Evolutionary conservation across 257 asterid genomes (phyloP).

Genomic region (Solanum tarapatanum): DNA sequence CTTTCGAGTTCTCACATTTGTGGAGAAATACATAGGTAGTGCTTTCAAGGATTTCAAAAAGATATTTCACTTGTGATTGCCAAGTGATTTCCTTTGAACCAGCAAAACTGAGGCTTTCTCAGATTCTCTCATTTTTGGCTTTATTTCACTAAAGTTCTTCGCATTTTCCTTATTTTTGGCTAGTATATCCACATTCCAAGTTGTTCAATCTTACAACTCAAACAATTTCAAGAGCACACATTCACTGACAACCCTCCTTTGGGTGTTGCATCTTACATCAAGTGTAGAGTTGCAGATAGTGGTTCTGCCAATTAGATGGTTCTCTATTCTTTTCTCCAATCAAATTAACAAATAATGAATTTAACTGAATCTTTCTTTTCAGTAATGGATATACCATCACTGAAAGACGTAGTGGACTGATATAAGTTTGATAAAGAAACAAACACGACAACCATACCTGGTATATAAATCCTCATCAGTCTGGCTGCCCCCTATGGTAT

Average conservation of each 20-base stretch:
- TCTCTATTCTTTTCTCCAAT: neutral
- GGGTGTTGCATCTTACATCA: neutral
- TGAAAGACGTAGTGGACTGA: neutral
- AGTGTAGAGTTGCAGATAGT: neutral
- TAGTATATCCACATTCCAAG: neutral
- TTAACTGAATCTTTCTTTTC: neutral
- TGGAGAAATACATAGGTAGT: neutral
- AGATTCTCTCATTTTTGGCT: neutral
- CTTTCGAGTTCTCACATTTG: neutral
- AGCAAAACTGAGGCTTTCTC: neutral
- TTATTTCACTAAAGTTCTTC: neutral
- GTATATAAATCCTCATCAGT: slow-evolving; percentile 61
- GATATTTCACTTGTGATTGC: neutral
- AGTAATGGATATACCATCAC: neutral
- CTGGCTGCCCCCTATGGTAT: slow-evolving; percentile 77
- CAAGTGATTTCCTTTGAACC: neutral
- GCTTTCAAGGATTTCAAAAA: neutral
- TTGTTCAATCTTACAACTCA: neutral
- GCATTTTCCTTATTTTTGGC: neutral
- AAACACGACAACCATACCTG: slow-evolving; percentile 31
- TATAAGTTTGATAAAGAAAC: neutral
- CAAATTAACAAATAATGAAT: neutral
- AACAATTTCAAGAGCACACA: neutral
- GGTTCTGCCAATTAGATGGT: neutral
- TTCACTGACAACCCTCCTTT: neutral